Evolutionary conservation across 106 monocot species (phyloP).

Genomic region (Cymbidium sinense): DNA sequence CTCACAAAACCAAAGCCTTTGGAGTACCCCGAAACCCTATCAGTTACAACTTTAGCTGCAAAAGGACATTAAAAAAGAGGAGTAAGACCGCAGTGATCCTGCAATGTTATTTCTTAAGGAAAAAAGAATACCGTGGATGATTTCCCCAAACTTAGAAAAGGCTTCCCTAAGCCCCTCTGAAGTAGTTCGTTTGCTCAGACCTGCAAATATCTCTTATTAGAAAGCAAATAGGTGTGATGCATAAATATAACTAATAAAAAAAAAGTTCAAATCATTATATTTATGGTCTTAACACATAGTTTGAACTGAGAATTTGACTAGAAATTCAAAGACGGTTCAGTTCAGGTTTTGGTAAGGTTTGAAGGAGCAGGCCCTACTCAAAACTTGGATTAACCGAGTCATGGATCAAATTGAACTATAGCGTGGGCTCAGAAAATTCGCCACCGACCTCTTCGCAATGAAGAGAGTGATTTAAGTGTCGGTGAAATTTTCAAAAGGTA

Average conservation of each 20-base stretch:
- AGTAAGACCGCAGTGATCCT: not conserved
- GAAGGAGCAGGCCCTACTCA: too few species aligned
- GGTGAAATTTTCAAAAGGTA: too few species aligned
- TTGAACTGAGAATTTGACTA: not conserved
- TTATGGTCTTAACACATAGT: not conserved
- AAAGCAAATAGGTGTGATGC: not conserved
- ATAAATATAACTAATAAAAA: not conserved
- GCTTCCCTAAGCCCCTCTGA: slow-evolving; percentile 59
- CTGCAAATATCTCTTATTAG: slow-evolving; percentile 17
- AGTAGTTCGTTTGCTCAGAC: slow-evolving; percentile 71
- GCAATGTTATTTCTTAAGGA: not conserved
- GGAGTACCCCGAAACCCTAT: slow-evolving; percentile 60
- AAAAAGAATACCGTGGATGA: slow-evolving; percentile 40
- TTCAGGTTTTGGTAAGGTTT: too few species aligned
- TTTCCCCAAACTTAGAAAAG: slow-evolving; percentile 55
- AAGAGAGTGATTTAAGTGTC: too few species aligned
- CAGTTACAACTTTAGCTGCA: slow-evolving; percentile 69
- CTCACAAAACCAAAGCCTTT: slow-evolving; percentile 75
- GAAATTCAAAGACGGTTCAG: not conserved
- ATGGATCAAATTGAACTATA: too few species aligned
- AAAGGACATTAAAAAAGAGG: not conserved
- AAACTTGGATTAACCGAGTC: too few species aligned
- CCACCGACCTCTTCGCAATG: too few species aligned
- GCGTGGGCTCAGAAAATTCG: too few species aligned
- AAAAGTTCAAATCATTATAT: not conserved